phyloP scores from a whole-genome alignment of 208 protist genomes.

The Wallacemonas rigidus region DNA sequence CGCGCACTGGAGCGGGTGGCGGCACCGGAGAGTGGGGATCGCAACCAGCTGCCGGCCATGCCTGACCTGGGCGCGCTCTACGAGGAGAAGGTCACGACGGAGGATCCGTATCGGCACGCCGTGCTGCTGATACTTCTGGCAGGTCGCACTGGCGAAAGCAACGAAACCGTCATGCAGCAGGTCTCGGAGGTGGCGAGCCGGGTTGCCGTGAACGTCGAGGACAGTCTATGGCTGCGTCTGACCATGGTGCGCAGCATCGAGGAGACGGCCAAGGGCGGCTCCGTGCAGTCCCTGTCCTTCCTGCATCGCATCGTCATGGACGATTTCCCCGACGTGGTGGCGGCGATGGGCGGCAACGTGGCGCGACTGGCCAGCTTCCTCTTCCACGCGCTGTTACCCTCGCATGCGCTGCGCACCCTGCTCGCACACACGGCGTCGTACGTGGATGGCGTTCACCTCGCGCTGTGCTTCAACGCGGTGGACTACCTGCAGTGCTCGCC shows the following conservation, averaged over 20 bases:
- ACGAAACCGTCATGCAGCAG: conserved; percentile 22
- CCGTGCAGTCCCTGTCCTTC: conserved; percentile 59
- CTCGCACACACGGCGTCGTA: conserved; percentile 59
- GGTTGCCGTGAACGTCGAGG: conserved; percentile 66
- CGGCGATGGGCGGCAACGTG: conserved; percentile 50
- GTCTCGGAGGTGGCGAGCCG: conserved; percentile 38
- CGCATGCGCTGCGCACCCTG: conserved; percentile 67
- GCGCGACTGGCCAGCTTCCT: conserved; percentile 71
- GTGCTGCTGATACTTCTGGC: conserved; percentile 77
- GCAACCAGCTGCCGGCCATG: conserved; percentile 33
- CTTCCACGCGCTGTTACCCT: conserved; percentile 70
- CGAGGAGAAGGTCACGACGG: conserved; percentile 49
- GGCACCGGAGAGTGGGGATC: conserved; percentile 31
- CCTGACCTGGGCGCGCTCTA: conserved; percentile 62
- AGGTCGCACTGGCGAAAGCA: conserved; percentile 61
- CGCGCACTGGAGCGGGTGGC: conserved; percentile 36
- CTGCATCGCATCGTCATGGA: conserved; percentile 67
- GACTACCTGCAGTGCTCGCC: conserved; percentile 47
- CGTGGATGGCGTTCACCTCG: conserved; percentile 78
- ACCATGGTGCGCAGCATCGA: conserved; percentile 43
- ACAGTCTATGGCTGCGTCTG: conserved; percentile 66
- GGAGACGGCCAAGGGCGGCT: conserved; percentile 34
- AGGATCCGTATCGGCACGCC: conserved; percentile 64
- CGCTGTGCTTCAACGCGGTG: conserved; percentile 66
- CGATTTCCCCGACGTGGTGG: conserved; percentile 71